Evolutionary conservation across 768 basidiomycete species (phyloP).

Genomic region (Leccinum pellstonianum): DNA sequence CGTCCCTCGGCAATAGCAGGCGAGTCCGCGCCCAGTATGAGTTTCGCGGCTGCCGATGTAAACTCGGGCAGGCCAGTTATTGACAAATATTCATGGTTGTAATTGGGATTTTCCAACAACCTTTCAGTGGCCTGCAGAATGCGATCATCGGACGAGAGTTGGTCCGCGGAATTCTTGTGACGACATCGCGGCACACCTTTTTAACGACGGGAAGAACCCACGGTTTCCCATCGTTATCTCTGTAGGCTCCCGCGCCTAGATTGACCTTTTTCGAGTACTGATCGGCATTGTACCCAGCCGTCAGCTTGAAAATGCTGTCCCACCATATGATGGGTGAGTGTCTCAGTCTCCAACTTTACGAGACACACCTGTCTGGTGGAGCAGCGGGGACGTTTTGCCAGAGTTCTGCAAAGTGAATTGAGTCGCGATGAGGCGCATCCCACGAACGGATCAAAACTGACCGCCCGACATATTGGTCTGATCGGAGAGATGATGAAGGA

Average conservation of each 20-base stretch:
- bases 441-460: slow-evolving; percentile 32
- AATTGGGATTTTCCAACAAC: slow-evolving; percentile 61
- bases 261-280: slow-evolving; percentile 77
- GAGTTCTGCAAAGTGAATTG: slow-evolving; percentile 45
- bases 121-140: slow-evolving; percentile 63
- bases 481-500: slow-evolving; percentile 51
- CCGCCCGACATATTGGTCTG: slow-evolving; percentile 52
- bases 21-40: slow-evolving; percentile 77
- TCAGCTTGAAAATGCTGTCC: slow-evolving; percentile 84
- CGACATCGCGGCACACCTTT: slow-evolving; percentile 52
- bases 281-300: slow-evolving; percentile 86
- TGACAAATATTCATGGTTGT: slow-evolving; percentile 92
- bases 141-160: slow-evolving; percentile 2
- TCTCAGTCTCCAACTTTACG: neutral
- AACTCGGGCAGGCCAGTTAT: slow-evolving; percentile 87
- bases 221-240: slow-evolving; percentile 82
- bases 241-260: slow-evolving; percentile 90
- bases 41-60: slow-evolving; percentile 74
- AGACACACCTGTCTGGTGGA: slow-evolving; percentile 73
- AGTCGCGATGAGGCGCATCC: neutral
- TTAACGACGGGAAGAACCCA: slow-evolving; percentile 92
- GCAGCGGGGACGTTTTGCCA: slow-evolving; percentile 81
- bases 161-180: neutral
- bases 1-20: slow-evolving; percentile 68
- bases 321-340: slow-evolving; percentile 8